These are phyloP conservation scores for Gossypium herbaceum DNA, from an alignment of 345 rosid species.

Conservation along the genomic window DNA sequence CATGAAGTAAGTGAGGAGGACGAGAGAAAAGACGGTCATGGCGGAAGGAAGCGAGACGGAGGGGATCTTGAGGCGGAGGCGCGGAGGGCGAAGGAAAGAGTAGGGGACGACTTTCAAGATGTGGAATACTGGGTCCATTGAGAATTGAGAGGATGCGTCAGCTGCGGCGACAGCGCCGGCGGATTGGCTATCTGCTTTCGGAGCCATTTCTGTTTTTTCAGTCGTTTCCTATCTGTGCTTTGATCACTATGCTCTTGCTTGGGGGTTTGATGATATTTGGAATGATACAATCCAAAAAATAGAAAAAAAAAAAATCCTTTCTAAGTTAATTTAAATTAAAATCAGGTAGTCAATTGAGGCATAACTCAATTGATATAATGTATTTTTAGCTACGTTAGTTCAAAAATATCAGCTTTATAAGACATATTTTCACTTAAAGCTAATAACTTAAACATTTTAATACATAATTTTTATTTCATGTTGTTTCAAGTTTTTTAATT, in stretches of 20 bases:
- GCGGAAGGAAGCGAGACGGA: slow-evolving; percentile 79
- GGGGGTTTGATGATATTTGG: neutral
- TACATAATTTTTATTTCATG: too few relatives aligned
- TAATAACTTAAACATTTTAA: too few relatives aligned
- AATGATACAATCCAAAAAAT: too few relatives aligned
- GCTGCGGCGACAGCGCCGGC: neutral
- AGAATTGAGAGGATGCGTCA: slow-evolving; percentile 14
- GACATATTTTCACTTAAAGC: too few relatives aligned
- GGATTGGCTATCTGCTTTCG: slow-evolving; percentile 9
- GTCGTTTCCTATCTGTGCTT: neutral
- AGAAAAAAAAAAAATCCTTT: too few relatives aligned
- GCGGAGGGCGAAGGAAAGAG: slow-evolving; percentile 73
- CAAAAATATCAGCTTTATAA: too few relatives aligned
- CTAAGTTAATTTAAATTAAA: too few relatives aligned
- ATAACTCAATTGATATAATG: rapidly evolving
- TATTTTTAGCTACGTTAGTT: too few relatives aligned
- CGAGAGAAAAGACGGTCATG: slow-evolving; percentile 64
- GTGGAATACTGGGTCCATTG: slow-evolving; percentile 75
- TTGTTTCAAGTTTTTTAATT: too few relatives aligned
- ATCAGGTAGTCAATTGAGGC: too few relatives aligned
- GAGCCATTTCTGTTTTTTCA: slow-evolving; percentile 1
- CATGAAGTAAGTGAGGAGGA: slow-evolving; percentile 24
- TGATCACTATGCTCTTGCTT: neutral
- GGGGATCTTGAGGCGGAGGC: slow-evolving; percentile 89
- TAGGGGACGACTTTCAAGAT: slow-evolving; percentile 52